Percentiles rank a stretch among this genome's conserved stretches.
phyloP scores from a whole-genome alignment of 257 asterid genomes.

The Craterostigma plantagineum region DNA sequence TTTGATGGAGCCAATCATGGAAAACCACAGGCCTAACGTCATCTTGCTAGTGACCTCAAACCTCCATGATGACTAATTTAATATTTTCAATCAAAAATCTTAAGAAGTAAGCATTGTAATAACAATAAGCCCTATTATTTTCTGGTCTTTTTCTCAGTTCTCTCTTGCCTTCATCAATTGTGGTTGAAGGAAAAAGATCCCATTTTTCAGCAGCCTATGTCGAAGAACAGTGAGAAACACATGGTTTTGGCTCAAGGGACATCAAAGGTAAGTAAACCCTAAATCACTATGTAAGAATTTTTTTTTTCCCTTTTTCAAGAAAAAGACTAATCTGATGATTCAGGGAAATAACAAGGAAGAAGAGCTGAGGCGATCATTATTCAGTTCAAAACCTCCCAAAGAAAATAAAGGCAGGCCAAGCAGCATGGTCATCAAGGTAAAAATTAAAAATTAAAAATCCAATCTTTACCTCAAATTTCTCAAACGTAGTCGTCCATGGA shows the following conservation, averaged over 20 bases:
- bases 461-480: conserved; percentile 1
- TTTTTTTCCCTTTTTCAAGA: too few relatives aligned
- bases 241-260: conserved; percentile 10
- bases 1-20: too few relatives aligned
- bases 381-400: conserved; percentile 22
- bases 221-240: conserved; percentile 12
- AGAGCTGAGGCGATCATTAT: conserved; percentile 26
- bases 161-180: too few relatives aligned
- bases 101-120: too few relatives aligned
- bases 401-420: conserved; percentile 45
- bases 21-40: too few relatives aligned
- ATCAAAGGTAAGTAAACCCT: conserved; percentile 18
- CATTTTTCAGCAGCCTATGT: too few relatives aligned
- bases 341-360: conserved; percentile 32
- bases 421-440: conserved; percentile 78
- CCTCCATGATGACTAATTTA: too few relatives aligned
- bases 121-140: too few relatives aligned
- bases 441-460: background rate
- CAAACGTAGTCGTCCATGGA: too few relatives aligned
- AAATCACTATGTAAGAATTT: background rate
- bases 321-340: conserved; percentile 7
- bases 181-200: conserved; percentile 12
- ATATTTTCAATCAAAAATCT: too few relatives aligned
- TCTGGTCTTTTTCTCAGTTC: too few relatives aligned
- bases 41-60: too few relatives aligned